Evolutionary conservation across 2,329 filamentous ascomycete genomes (phyloP), one percentile per base, ranked within the genome.

Genomic region (Claviceps purpurea): DNA sequence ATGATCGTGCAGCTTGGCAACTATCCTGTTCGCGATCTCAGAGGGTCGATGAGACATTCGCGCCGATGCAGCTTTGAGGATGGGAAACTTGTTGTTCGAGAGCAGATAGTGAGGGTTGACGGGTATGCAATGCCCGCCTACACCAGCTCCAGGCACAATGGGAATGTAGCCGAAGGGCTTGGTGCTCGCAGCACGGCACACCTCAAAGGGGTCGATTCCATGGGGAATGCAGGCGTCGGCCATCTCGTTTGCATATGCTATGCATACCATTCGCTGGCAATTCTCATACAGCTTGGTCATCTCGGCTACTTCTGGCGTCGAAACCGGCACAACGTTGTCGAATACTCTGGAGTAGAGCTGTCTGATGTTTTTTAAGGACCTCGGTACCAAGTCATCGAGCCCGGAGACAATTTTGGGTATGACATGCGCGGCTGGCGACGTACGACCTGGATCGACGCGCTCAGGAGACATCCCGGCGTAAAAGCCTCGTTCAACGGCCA

Each of bases 211-310:
- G 53, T 78, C 69, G 47, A 79, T 76, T 24, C 59, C 65, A 47
- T 72, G 68, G 0, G 62, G 54, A 7, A 61, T 50, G 51, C 74
- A 78, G 6, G 76, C 75, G 56, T 78, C 73, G 1, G 75, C 74
- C 72, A 79, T 77, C 55, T 79, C 76, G 56, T 78, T 78, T 52
- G 70, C 74, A 52, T 74, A 79, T 0, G 76, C 74, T 38, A 77
- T 76, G 57, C 69, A 69, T 13, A 79, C 64, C 71, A 77, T 78
- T 2, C 76, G 68, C 59, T 78, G 74, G 58, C 76, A 79, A 59
- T 79, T 79, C 54, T 79, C 76, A 58, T 77, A 79, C 13, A 79
- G 63, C 62, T 79, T 79, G 55, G 71, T 75, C 73, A 79, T 78
- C 61, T 79, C 76, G 1, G 76, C 76, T 1, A 77, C 74, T 57